Percentiles rank a stretch among this genome's conserved stretches.
These are phyloP conservation scores for Diaporthe sp. DNA, from an alignment of 2,329 filamentous ascomycete species.

Conservation along the genomic window DNA sequence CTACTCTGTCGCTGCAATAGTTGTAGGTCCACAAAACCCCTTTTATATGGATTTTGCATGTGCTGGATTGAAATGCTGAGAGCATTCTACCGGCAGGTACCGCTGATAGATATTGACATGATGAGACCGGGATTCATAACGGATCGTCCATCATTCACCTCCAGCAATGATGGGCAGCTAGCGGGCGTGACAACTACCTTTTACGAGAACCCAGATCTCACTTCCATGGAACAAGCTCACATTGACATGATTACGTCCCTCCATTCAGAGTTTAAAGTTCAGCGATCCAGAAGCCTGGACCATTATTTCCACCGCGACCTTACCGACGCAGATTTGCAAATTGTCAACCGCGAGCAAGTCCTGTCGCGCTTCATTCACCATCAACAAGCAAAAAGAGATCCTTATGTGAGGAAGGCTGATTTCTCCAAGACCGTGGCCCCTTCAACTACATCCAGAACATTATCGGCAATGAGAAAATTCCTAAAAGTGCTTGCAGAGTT, in stretches of 20 bases:
- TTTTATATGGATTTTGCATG: neutral
- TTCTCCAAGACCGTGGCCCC: no score
- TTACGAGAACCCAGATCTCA: neutral
- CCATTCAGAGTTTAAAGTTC: neutral
- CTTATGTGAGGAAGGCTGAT: no score
- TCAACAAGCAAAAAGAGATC: neutral
- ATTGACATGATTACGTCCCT: neutral
- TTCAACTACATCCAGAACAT: neutral
- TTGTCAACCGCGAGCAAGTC: neutral
- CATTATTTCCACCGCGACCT: neutral
- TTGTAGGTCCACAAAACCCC: neutral
- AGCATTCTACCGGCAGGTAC: neutral
- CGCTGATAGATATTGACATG: constrained; percentile 6
- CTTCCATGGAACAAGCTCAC: neutral
- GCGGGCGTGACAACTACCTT: neutral
- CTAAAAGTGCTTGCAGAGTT: neutral
- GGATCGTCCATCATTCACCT: neutral
- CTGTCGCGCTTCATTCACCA: constrained; percentile 5
- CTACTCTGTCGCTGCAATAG: neutral
- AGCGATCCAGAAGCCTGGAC: neutral
- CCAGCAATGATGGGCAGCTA: neutral
- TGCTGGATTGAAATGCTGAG: neutral
- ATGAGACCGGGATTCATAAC: neutral
- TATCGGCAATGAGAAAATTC: neutral
- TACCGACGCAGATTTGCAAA: neutral